phyloP scores from a whole-genome alignment of 2,329 filamentous ascomycete species.

The Botrytis tulipae region DNA sequence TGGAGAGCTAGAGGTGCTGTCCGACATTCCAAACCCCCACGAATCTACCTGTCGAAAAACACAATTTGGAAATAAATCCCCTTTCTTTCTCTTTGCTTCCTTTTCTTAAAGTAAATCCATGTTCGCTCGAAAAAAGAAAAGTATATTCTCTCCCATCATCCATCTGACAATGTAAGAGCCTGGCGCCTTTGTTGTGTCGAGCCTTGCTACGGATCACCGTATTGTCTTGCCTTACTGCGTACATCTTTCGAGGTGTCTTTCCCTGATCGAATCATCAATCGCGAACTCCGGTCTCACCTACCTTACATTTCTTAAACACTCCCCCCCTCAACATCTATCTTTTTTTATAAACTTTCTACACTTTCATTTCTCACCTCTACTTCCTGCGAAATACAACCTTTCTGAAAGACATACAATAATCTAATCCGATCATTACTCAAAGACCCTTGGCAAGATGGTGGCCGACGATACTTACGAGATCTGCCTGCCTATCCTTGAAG shows the following conservation, averaged over 20 bases:
- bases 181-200: slow-evolving; percentile 30
- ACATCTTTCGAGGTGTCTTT: slow-evolving; percentile 10
- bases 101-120: background rate
- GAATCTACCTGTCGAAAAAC: slow-evolving; percentile 14
- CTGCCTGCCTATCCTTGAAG: slow-evolving; percentile 83
- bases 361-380: slow-evolving; percentile 1
- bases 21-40: slow-evolving; percentile 20
- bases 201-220: slow-evolving; percentile 17
- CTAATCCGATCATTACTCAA: background rate
- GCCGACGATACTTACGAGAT: slow-evolving; percentile 91
- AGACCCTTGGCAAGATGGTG: slow-evolving; percentile 59
- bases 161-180: slow-evolving; percentile 35
- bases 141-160: background rate
- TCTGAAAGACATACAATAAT: slow-evolving; percentile 16
- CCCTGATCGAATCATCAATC: slow-evolving; percentile 23
- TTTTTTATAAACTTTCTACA: background rate
- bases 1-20: slow-evolving; percentile 6
- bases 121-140: background rate
- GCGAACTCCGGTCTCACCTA: slow-evolving; percentile 17
- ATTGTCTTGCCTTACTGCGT: slow-evolving; percentile 17
- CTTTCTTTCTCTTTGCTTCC: slow-evolving; percentile 1
- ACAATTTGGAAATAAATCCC: slow-evolving; percentile 2
- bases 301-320: background rate
- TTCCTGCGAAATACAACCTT: background rate
- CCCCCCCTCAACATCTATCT: background rate